Conservation (phyloP, 2,329 filamentous ascomycete genomes). For the Zarea fungicola region DNA sequence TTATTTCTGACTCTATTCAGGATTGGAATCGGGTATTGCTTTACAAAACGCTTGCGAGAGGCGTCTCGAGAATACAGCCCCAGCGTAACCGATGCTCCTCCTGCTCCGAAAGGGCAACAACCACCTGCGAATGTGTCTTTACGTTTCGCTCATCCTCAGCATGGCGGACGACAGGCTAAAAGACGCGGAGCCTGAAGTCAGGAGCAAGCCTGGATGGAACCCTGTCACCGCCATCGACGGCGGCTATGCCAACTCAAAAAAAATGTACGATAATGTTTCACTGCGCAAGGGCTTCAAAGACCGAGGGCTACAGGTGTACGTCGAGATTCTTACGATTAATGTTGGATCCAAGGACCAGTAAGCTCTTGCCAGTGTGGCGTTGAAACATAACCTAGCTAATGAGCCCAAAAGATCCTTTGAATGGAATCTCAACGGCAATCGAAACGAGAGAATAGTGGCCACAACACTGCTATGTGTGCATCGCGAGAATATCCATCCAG, state of each 20-base stretch:
- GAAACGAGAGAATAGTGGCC: constrained; percentile 1
- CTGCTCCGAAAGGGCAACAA: background rate
- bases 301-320: background rate
- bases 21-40: constrained; percentile 3
- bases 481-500: background rate
- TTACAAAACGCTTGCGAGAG: background rate
- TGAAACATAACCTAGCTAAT: background rate
- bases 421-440: constrained; percentile 1
- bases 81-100: background rate
- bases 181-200: background rate
- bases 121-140: background rate
- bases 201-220: background rate
- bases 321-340: background rate
- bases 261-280: background rate
- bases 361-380: background rate
- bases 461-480: background rate
- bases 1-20: background rate
- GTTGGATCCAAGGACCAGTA: background rate
- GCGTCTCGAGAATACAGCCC: background rate
- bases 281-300: background rate
- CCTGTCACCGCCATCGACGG: background rate
- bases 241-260: background rate
- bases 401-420: background rate
- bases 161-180: background rate
- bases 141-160: background rate